These are phyloP conservation scores for Phellinidium pouzarii DNA, from an alignment of 1,284 basidiomycete genomes.

Conservation along the genomic window DNA sequence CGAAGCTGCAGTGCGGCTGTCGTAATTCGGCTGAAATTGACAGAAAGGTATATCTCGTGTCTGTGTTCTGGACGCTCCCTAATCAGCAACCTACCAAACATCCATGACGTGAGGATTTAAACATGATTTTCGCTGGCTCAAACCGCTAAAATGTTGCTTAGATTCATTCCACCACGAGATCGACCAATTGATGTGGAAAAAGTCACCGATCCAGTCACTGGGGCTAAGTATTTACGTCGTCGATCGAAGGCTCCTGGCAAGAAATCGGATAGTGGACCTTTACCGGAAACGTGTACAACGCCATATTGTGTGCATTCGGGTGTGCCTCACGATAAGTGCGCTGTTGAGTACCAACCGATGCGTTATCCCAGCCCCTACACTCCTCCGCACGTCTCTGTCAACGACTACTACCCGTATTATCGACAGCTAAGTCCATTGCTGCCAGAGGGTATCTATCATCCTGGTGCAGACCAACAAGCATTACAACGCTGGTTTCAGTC, in stretches of 20 bases:
- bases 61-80: too few species aligned
- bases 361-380: background rate
- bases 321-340: background rate
- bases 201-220: conserved; percentile 11
- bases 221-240: conserved; percentile 5
- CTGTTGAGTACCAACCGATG: background rate
- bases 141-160: background rate
- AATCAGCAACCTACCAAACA: too few species aligned
- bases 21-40: background rate
- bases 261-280: background rate
- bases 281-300: conserved; percentile 5
- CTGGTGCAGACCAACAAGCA: background rate
- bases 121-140: background rate
- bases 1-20: background rate
- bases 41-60: background rate
- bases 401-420: background rate
- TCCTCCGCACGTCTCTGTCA: background rate
- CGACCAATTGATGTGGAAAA: conserved; percentile 1
- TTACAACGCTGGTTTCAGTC: conserved; percentile 14
- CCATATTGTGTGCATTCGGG: conserved; percentile 4
- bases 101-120: conserved; percentile 3
- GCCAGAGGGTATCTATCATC: background rate
- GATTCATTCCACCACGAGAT: conserved; percentile 9
- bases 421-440: background rate
- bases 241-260: background rate